Evolutionary conservation across 2,329 filamentous ascomycete species (phyloP), one percentile per base, ranked within the genome.

Genomic region (Stemphylium lycopersici): DNA sequence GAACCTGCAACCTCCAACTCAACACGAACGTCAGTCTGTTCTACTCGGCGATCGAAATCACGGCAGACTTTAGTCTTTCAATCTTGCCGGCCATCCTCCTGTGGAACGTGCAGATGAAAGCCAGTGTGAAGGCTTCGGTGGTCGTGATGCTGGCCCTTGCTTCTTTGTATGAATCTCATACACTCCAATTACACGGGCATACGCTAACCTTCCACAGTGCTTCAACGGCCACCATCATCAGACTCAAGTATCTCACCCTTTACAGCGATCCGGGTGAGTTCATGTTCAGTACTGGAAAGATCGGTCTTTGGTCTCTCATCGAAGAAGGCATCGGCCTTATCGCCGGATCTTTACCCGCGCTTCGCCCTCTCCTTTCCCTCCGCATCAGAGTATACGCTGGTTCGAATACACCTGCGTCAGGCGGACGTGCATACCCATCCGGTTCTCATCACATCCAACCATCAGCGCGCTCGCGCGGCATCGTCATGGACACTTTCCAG

Each of bases 251-350:
- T 56, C 73, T 79, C 20, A 73, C 75, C 32, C 69, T 75, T 11
- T 77, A 79, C 52, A 68, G 62, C n/a, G 63, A 79, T 36, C 70
- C 73, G 4, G 52, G 60, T 10, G 75, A 79, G 46, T 79, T 75
- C 59, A 73, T 79, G 64, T 77, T 67, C 63, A 65, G 69, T 48
- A 73, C 76, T 7, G 76, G 76, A 32, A 73, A 76, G 40, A 78
- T 80, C 32, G 76, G 75, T 0, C 70, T 79, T 46, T 80, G 78
- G 78, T 78, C 77, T 6, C 64, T 80, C 33, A 69, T 77, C 40
- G 79, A 80, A 58, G 76, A 77, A 55, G 79, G 76, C 12, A 78
- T 77, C 36, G 79, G 79, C 16, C 77, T 82, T 55, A 71, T 77
- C 6, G 78, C 80, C 12, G 79, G 77, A 10, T 79, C 76, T 16